These are phyloP conservation scores for Gentiana straminea DNA, from an alignment of 257 asterid genomes.

Conservation along the genomic window DNA sequence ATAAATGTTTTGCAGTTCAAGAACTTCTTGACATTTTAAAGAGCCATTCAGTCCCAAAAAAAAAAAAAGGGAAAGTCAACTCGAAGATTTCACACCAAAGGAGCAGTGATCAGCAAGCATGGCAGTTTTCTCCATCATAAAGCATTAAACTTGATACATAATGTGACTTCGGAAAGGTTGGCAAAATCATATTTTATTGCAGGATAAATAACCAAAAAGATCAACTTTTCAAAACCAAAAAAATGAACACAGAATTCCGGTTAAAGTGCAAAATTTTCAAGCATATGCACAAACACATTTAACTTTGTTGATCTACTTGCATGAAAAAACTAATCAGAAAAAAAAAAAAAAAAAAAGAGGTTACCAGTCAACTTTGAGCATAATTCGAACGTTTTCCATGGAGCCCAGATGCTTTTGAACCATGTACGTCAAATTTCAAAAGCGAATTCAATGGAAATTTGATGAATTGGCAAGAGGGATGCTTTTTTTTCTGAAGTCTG, in stretches of 20 bases:
- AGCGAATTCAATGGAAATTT: neutral
- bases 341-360: neutral
- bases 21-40: neutral
- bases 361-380: constrained; percentile 6
- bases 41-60: neutral
- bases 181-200: neutral
- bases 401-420: constrained; percentile 9
- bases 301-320: neutral
- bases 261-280: neutral
- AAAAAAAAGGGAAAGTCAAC: constrained; percentile 4
- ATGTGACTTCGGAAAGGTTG: constrained; percentile 6
- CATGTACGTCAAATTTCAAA: neutral
- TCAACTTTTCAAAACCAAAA: constrained; percentile 1
- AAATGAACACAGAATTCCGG: neutral
- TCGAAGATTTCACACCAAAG: neutral
- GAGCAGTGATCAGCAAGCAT: constrained; percentile 3
- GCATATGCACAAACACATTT: too few species aligned
- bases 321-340: neutral
- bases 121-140: constrained; percentile 3
- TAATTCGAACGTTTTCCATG: neutral
- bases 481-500: neutral
- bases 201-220: constrained; percentile 12
- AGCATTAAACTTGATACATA: neutral
- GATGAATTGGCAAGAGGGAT: neutral
- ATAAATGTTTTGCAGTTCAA: neutral